Conservation (phyloP, 345 rosid genomes). For the Citrus australasica region DNA sequence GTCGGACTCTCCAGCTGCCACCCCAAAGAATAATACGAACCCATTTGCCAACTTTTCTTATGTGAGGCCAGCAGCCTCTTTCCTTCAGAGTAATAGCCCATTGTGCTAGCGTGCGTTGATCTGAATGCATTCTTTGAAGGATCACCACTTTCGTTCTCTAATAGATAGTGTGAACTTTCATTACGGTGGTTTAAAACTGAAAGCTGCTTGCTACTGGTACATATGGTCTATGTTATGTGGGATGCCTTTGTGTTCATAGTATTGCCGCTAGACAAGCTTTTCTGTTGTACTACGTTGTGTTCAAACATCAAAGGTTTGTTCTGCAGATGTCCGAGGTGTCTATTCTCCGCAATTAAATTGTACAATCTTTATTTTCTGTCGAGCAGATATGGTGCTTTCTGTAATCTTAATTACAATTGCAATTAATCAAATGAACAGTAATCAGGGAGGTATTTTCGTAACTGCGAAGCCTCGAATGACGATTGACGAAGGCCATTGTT, state of each 20-base stretch:
- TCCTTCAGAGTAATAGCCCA: constrained; percentile 37
- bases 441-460: background rate
- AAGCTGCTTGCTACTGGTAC: background rate
- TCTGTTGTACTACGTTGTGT: background rate
- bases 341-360: background rate
- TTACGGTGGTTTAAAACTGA: background rate
- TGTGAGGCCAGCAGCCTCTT: constrained; percentile 62
- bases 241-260: background rate
- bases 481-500: background rate
- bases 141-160: background rate
- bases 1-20: constrained; percentile 71
- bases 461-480: background rate
- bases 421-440: background rate
- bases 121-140: background rate
- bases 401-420: background rate
- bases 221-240: background rate
- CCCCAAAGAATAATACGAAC: constrained; percentile 57
- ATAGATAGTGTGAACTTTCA: background rate
- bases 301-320: background rate
- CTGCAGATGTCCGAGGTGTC: background rate
- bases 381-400: background rate
- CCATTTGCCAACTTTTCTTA: constrained; percentile 71
- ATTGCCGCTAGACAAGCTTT: background rate
- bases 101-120: constrained; percentile 1
- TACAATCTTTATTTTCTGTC: no score